Percentiles rank a stretch among this genome's conserved stretches.
Conservation (phyloP, 345 rosid species). For the Acer saccharum region DNA sequence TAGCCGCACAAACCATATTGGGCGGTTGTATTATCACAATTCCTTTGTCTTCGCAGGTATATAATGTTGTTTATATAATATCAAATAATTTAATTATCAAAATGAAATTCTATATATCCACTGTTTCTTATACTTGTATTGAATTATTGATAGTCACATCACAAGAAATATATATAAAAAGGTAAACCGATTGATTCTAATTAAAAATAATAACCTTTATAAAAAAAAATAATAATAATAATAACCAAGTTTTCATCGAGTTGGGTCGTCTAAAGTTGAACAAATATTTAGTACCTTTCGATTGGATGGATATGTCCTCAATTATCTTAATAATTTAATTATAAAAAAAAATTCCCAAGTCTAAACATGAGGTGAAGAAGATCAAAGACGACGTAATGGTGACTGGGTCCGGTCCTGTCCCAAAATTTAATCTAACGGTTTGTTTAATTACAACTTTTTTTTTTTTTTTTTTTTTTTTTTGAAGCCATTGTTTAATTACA, state of each 20-base stretch:
- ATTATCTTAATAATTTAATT: too few species aligned
- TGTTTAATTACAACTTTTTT: not conserved
- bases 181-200: too few species aligned
- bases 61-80: too few species aligned
- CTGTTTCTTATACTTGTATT: too few species aligned
- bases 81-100: too few species aligned
- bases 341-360: not conserved
- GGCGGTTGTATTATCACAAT: too few species aligned
- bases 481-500: conserved; percentile 2
- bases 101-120: too few species aligned
- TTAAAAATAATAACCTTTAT: too few species aligned
- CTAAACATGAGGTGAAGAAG: not conserved
- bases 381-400: not conserved
- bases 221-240: too few species aligned
- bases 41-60: too few species aligned
- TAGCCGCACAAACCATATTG: too few species aligned
- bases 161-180: not conserved
- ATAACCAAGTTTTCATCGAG: not conserved
- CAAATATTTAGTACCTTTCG: not conserved
- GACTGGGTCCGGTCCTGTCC: not conserved
- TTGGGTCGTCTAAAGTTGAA: not conserved
- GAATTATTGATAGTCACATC: not conserved
- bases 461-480: too few species aligned
- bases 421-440: not conserved
- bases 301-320: not conserved